Percentiles rank a stretch among this genome's conserved stretches.
Conservation (phyloP, 805 yeast species). For the Monosporozyma unispora region DNA sequence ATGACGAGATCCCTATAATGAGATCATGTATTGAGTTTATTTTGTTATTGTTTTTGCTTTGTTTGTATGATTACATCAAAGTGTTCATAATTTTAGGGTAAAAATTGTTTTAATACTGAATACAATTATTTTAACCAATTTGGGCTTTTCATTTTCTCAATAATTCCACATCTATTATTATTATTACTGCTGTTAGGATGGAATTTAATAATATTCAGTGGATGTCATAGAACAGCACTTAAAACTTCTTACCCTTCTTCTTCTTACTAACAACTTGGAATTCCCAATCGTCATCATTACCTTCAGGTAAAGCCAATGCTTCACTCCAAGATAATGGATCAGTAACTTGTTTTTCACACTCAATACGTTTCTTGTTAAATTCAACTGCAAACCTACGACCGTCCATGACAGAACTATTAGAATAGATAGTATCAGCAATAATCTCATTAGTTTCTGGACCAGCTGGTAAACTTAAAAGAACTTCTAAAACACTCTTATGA, state of each 20-base stretch:
- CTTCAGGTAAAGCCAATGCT: constrained; percentile 43
- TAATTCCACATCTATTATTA: not conserved
- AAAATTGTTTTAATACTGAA: too few relatives aligned
- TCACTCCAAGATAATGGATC: constrained; percentile 63
- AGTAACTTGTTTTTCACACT: constrained; percentile 48
- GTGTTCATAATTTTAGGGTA: too few relatives aligned
- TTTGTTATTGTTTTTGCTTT: too few relatives aligned
- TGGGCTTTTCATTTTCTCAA: not conserved
- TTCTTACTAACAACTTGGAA: constrained; percentile 61
- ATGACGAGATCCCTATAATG: not conserved
- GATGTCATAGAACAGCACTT: not conserved
- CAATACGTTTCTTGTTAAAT: constrained; percentile 66
- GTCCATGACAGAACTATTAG: constrained; percentile 83
- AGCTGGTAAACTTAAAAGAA: constrained; percentile 73
- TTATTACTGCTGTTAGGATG: not conserved
- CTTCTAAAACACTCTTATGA: constrained; percentile 66
- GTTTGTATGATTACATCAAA: not conserved
- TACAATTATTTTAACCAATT: too few relatives aligned
- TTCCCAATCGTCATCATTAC: constrained; percentile 46
- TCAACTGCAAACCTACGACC: constrained; percentile 92
- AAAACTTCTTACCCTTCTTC: constrained; percentile 38
- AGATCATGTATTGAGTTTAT: not conserved
- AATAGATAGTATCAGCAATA: constrained; percentile 85
- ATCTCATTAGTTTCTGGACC: constrained; percentile 69
- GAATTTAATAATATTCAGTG: not conserved